These are phyloP conservation scores for Fusarium irregulare DNA, from an alignment of 2,329 filamentous ascomycete genomes.

Conservation along the genomic window DNA sequence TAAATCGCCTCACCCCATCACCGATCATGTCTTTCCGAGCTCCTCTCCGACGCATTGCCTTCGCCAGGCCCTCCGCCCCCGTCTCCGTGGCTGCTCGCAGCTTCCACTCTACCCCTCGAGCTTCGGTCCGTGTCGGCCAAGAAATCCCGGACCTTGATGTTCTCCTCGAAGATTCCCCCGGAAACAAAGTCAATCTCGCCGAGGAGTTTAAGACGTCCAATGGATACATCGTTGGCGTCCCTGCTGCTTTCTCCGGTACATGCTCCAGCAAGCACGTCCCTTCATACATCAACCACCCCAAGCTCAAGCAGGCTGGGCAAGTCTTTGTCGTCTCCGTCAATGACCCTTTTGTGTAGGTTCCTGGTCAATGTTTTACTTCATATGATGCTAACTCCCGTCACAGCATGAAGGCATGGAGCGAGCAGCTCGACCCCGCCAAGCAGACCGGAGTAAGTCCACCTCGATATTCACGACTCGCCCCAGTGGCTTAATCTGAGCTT, in stretches of 20 bases:
- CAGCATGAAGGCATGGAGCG: conserved; percentile 91
- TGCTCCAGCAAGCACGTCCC: conserved; percentile 79
- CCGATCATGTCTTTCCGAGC: conserved; percentile 53
- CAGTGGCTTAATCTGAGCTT: background rate
- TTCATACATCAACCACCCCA: conserved; percentile 83
- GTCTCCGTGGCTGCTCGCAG: conserved; percentile 44
- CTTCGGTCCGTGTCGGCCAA: conserved; percentile 81
- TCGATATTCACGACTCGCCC: background rate
- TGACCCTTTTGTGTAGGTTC: conserved; percentile 88
- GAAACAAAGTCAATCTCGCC: conserved; percentile 89
- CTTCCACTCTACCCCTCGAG: conserved; percentile 74
- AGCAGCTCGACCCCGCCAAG: conserved; percentile 78
- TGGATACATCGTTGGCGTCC: conserved; percentile 86
- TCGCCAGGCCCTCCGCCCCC: conserved; percentile 45
- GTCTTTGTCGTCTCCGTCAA: conserved; percentile 95
- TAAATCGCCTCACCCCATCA: background rate
- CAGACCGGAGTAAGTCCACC: conserved; percentile 76
- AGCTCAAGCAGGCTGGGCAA: conserved; percentile 81
- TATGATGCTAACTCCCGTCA: conserved; percentile 14
- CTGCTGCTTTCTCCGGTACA: conserved; percentile 76
- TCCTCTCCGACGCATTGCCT: conserved; percentile 50
- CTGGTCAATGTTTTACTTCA: background rate
- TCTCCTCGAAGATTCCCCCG: conserved; percentile 86
- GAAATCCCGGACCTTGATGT: conserved; percentile 80
- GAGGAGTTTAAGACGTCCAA: conserved; percentile 77